Conservation (phyloP, 768 basidiomycete species). For the Mrakia hoshinonis region DNA sequence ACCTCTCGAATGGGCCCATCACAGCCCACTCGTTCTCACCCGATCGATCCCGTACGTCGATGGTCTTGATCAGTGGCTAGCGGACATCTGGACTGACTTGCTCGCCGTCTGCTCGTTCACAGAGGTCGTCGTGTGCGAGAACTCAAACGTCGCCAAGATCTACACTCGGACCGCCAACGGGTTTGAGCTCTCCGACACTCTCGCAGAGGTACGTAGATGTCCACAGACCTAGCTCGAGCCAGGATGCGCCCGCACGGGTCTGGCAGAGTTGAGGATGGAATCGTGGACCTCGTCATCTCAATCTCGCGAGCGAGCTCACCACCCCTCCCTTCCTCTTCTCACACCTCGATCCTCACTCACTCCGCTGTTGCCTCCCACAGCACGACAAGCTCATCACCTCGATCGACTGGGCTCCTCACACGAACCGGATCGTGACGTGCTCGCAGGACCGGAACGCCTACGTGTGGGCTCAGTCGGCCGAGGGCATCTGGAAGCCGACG, state of each 20-base stretch:
- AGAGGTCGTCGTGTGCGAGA: slow-evolving; percentile 89
- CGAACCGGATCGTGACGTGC: slow-evolving; percentile 95
- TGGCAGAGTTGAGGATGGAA: too few relatives aligned
- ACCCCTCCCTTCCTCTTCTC: not conserved
- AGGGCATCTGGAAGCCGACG: slow-evolving; percentile 83
- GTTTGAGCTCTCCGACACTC: slow-evolving; percentile 52
- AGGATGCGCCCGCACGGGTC: too few relatives aligned
- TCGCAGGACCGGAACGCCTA: slow-evolving; percentile 99
- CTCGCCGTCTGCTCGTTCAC: slow-evolving; percentile 21
- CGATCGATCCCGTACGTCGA: slow-evolving; percentile 72
- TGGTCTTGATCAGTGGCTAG: too few relatives aligned
- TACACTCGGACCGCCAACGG: slow-evolving; percentile 48
- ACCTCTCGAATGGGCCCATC: slow-evolving; percentile 71
- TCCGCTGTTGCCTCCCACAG: slow-evolving; percentile 44
- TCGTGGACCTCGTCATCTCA: not conserved
- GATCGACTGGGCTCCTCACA: slow-evolving; percentile 95
- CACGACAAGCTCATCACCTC: slow-evolving; percentile 97
- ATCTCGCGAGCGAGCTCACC: not conserved
- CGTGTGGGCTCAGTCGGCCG: slow-evolving; percentile 85
- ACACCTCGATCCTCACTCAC: not conserved
- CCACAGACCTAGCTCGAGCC: too few relatives aligned
- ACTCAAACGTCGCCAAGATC: slow-evolving; percentile 79
- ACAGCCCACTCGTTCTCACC: slow-evolving; percentile 86
- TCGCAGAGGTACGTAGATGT: slow-evolving; percentile 61
- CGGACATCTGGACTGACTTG: too few relatives aligned